Base-by-base conservation (phyloP, 1,284 basidiomycete genomes). In the Ustilago crameri region DNA sequence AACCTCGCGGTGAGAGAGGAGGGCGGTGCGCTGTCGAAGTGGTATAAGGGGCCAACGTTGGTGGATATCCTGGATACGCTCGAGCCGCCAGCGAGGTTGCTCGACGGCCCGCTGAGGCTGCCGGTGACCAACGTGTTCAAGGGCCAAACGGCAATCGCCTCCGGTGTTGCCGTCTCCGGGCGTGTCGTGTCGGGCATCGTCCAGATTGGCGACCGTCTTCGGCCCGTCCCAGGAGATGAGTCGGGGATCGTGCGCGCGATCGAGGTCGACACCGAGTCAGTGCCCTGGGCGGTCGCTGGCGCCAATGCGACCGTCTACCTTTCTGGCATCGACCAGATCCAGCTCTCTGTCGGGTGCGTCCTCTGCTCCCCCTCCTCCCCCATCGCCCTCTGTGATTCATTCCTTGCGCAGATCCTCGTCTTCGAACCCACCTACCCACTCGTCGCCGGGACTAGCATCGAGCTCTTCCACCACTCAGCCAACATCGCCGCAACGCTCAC, bases 111-210 rank as follows among this genome's bases (percentile, higher is more conserved):
- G 0, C 84, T 97, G 35, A 89, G 96, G 22, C 87, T 98, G 56
- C 95, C 95, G 0, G 88, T 98, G 20, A 91, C 93, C 14, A 98
- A 98, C 82, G 93, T 98, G 3, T 98, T 96, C 87, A 93, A 91
- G 83, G 92, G 92, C 0, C 76, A 23, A 89, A 91, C 90, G 8
- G 90, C 91, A 4, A 84, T 87, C 9, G 86, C 87, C 2, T 87
- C 87, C 1, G 92, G 92, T 17, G 88, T 90, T 0, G 92, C 90
- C 1, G 89, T 96, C 0, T 89, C 91, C 23, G 96, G 95, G n/a
- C 87, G 95, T 34, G 85, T 98, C 32, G 91, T 91, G 61, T 89
- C 90, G 43, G 95, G 95, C 12, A 86, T 98, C 24, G 87, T 98
- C 0, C 94, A 97, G 84, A 91, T 95, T 8, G 95, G 96, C 5